Base-by-base conservation (phyloP, 202 grass and related monocot species). In the Zizania palustris region DNA sequence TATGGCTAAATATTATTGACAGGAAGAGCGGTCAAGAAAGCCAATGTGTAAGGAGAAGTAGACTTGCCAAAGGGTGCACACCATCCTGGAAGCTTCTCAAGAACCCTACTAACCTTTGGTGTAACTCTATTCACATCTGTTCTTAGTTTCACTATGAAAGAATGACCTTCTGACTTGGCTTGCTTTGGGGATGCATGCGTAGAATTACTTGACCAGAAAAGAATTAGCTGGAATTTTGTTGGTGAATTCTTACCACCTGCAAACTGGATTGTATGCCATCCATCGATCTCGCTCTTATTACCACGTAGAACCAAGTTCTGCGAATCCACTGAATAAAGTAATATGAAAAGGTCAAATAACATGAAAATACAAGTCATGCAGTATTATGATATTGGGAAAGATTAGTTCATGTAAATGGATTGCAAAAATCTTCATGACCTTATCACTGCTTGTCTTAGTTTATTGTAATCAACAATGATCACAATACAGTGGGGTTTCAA, bases 241-340 rank as follows among this genome's bases (percentile, higher is more conserved):
- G 92, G 96, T 1, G 96, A 86, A 45, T 83, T 81, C 60, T 92
- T 95, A 39, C 92, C 96, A 15, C 92, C 96, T 13, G 96, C 83
- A 89, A 95, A 99, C 80, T 99, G 96, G 73, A 95, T 89, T 16
- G 75, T 81, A 15, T 99, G 96, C 96, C 89, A 99, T 57, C 89
- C 87, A 56, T 92, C 87, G 1, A 92, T 38, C 77, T 78, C 60
- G 3, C 59, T 93, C 84, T 95, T 99, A 6, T 62, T 54, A 28
- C 96, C 89, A 7, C 66, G 43, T 9, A 8, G 34, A 71, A 92
- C 85, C 86, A 99, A 60, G 69, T 85, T 85, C 60, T 93, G 77
- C 3, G 60, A 78, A 65, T 80, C 78, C 41, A 86, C 96, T 99
- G 81, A 39, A 66, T 40, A 74, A 9, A 42, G 73, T 53, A 77